These are phyloP conservation scores for Ophiostoma sp. DNA, from an alignment of 2,329 filamentous ascomycete genomes.

Conservation along the genomic window DNA sequence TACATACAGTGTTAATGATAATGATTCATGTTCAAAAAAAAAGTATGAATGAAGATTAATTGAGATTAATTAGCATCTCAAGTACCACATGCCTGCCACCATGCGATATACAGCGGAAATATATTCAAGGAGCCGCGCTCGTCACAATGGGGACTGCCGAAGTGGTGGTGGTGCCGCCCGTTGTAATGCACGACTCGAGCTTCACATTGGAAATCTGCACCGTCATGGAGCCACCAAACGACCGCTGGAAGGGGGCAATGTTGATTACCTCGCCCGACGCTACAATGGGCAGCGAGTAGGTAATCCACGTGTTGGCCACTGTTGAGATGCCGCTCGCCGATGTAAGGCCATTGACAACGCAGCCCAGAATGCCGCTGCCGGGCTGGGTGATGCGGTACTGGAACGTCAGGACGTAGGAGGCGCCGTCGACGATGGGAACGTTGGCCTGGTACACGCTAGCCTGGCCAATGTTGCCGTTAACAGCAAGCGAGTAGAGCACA, in stretches of 20 bases:
- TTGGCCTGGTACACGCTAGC: neutral
- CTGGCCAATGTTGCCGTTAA: neutral
- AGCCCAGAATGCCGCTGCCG: neutral
- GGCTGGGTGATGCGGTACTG: constrained; percentile 11
- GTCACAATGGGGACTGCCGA: neutral
- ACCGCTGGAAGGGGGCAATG: neutral
- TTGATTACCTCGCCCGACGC: neutral
- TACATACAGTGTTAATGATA: neutral
- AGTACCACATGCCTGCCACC: too few species aligned
- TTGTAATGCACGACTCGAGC: constrained; percentile 12
- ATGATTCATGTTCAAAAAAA: neutral
- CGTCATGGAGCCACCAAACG: constrained; percentile 6
- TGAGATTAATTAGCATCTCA: neutral
- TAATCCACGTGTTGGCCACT: neutral
- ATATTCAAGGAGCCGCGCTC: too few species aligned
- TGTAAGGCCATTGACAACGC: neutral
- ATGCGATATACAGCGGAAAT: too few species aligned
- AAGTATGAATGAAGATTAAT: neutral
- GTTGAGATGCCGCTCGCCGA: neutral
- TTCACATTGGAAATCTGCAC: constrained; percentile 5
- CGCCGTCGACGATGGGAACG: neutral
- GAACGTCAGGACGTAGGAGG: neutral
- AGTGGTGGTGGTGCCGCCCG: neutral
- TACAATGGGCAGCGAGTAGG: neutral
- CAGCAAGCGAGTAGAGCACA: neutral